A percentile compares a stretch with the other conserved stretches of the same genome.
phyloP scores from a whole-genome alignment of 768 basidiomycete species.

The Hypholoma fasciculare region DNA sequence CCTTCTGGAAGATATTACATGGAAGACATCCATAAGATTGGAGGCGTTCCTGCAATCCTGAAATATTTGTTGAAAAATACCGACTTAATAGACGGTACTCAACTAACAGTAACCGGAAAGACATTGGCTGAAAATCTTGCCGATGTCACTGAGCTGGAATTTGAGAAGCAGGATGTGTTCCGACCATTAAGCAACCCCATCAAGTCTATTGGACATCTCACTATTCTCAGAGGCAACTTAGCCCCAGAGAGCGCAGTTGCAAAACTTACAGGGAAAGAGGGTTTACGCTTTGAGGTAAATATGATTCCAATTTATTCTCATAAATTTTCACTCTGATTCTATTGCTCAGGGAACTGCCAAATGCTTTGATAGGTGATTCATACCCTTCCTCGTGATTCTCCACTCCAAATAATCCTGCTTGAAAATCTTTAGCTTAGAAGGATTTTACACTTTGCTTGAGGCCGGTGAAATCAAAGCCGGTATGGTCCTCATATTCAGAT shows the following conservation, averaged over 20 bases:
- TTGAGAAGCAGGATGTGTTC: slow-evolving; percentile 77
- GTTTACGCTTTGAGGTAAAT: slow-evolving; percentile 71
- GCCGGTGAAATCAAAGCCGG: slow-evolving; percentile 76
- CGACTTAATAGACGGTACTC: slow-evolving; percentile 76
- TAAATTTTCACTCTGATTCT: not conserved
- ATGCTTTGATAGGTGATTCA: slow-evolving; percentile 67
- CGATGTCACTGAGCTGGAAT: slow-evolving; percentile 71
- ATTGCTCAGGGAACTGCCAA: slow-evolving; percentile 61
- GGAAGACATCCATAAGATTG: slow-evolving; percentile 86
- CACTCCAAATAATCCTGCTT: not conserved
- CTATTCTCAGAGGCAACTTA: slow-evolving; percentile 86
- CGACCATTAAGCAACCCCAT: slow-evolving; percentile 73
- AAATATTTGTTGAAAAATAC: slow-evolving; percentile 83
- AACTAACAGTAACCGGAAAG: slow-evolving; percentile 89
- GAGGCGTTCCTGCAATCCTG: slow-evolving; percentile 81
- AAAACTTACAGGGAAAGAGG: slow-evolving; percentile 94
- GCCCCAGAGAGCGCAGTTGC: slow-evolving; percentile 87
- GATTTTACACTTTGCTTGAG: slow-evolving; percentile 74
- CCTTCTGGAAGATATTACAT: slow-evolving; percentile 88
- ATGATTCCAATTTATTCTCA: not conserved
- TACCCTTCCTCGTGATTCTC: too few relatives aligned
- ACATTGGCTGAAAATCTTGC: slow-evolving; percentile 86
- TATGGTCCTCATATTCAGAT: slow-evolving; percentile 78
- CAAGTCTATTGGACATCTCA: slow-evolving; percentile 84
- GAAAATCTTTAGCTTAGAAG: slow-evolving; percentile 49